phyloP scores from a whole-genome alignment of 1,139 yeast genomes.

The Sugiyamaella novakii region DNA sequence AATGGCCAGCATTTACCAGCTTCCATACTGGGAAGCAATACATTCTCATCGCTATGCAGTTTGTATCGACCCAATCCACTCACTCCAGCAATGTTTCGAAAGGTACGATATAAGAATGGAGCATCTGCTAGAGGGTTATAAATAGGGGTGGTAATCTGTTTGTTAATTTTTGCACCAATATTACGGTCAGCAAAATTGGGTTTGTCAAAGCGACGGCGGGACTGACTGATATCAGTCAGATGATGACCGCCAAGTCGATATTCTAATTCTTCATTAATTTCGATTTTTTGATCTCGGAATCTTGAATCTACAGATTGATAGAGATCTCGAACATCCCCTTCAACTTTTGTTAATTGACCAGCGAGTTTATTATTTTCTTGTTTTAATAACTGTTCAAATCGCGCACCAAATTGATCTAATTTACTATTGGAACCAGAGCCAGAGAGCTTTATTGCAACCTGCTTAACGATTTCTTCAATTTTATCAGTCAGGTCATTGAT shows the following conservation, averaged over 20 bases:
- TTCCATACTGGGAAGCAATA: slow-evolving; percentile 33
- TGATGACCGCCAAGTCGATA: slow-evolving; percentile 3
- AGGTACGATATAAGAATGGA: slow-evolving; percentile 26
- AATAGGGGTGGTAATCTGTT: slow-evolving; percentile 35
- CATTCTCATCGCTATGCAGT: slow-evolving; percentile 35
- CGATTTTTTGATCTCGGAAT: slow-evolving; percentile 15
- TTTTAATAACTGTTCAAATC: slow-evolving; percentile 6
- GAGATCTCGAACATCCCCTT: slow-evolving; percentile 11
- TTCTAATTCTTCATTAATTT: slow-evolving; percentile 16
- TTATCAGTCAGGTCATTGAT: slow-evolving; percentile 21
- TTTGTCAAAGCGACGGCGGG: slow-evolving; percentile 25
- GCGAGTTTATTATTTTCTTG: slow-evolving; percentile 8
- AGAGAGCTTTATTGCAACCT: too few species aligned
- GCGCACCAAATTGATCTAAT: background rate
- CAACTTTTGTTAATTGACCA: slow-evolving; percentile 13
- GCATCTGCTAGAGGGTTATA: slow-evolving; percentile 31
- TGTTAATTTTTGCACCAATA: slow-evolving; percentile 39
- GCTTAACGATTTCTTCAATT: too few species aligned
- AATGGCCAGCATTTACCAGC: slow-evolving; percentile 45
- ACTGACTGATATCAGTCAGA: background rate
- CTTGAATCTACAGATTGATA: slow-evolving; percentile 17
- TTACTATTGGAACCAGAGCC: background rate
- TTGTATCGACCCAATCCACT: slow-evolving; percentile 34
- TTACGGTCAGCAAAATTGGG: slow-evolving; percentile 40
- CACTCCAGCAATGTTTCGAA: slow-evolving; percentile 25